phyloP scores from a whole-genome alignment of 352 stramenopile genomes.

The Thalassiosira exigua region DNA sequence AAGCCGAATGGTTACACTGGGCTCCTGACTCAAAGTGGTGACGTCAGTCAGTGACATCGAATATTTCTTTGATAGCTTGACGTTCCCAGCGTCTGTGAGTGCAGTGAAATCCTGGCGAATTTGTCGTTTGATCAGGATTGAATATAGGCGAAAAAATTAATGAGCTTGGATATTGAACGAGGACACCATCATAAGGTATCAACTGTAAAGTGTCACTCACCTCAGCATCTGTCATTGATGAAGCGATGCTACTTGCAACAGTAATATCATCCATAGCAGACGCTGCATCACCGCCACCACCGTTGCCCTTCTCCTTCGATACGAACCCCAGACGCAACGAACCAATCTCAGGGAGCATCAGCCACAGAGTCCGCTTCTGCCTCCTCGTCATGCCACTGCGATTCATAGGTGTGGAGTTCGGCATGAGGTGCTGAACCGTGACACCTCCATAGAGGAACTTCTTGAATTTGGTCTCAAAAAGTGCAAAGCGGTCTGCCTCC shows the following conservation, averaged over 20 bases:
- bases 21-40: slow-evolving; percentile 67
- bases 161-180: too few relatives aligned
- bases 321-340: slow-evolving; percentile 77
- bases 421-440: slow-evolving; percentile 67
- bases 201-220: slow-evolving; percentile 48
- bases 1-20: slow-evolving; percentile 61
- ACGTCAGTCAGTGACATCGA: slow-evolving; percentile 81
- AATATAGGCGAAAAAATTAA: too few relatives aligned
- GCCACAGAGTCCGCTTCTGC: slow-evolving; percentile 78
- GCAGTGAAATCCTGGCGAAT: slow-evolving; percentile 23
- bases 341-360: slow-evolving; percentile 76
- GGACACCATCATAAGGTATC: too few relatives aligned
- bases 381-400: slow-evolving; percentile 52
- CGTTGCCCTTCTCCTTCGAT: slow-evolving; percentile 67
- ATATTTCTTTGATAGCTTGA: slow-evolving; percentile 79
- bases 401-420: slow-evolving; percentile 39
- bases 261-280: slow-evolving; percentile 54
- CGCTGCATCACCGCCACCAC: slow-evolving; percentile 6
- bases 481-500: slow-evolving; percentile 59
- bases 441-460: slow-evolving; percentile 83
- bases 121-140: too few relatives aligned
- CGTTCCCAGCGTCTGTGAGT: slow-evolving; percentile 50
- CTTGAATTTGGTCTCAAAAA: slow-evolving; percentile 79
- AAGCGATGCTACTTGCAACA: slow-evolving; percentile 39
- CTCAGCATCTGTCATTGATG: slow-evolving; percentile 40